phyloP scores from a whole-genome alignment of 441 rosid genomes.

The Gossypium davidsonii region DNA sequence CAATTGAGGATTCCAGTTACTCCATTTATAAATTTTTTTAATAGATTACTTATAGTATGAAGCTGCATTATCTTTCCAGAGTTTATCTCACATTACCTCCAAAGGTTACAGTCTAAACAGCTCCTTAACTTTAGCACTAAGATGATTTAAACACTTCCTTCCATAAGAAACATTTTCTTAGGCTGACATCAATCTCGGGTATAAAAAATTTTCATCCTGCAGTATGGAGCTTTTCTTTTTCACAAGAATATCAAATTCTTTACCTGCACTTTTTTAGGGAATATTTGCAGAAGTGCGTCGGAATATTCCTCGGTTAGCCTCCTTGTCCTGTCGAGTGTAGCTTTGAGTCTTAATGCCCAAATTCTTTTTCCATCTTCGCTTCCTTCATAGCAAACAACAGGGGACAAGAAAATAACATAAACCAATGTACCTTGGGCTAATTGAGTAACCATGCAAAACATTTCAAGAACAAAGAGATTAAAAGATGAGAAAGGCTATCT shows the following conservation, averaged over 20 bases:
- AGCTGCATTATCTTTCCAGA: neutral
- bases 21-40: neutral
- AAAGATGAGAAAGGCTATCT: neutral
- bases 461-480: constrained; percentile 9
- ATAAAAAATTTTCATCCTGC: neutral
- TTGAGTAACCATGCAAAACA: neutral
- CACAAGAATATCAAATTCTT: constrained; percentile 13
- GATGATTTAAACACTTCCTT: neutral
- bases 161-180: neutral
- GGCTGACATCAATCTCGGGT: neutral
- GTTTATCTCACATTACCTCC: neutral
- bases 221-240: neutral
- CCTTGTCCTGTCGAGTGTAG: constrained; percentile 87
- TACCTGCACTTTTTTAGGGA: constrained; percentile 89
- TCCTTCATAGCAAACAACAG: constrained; percentile 36
- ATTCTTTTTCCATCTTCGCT: constrained; percentile 77
- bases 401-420: constrained; percentile 4
- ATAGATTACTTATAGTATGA: neutral
- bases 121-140: neutral
- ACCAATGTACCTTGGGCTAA: neutral
- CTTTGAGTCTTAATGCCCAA: constrained; percentile 90
- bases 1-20: constrained; percentile 6
- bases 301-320: constrained; percentile 94
- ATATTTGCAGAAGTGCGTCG: constrained; percentile 74
- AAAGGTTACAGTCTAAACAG: neutral